A percentile compares a stretch with the other conserved stretches of the same genome.
These are phyloP conservation scores for Cutaneotrichosporon sp. DNA, from an alignment of 1,284 basidiomycete genomes.

Conservation along the genomic window DNA sequence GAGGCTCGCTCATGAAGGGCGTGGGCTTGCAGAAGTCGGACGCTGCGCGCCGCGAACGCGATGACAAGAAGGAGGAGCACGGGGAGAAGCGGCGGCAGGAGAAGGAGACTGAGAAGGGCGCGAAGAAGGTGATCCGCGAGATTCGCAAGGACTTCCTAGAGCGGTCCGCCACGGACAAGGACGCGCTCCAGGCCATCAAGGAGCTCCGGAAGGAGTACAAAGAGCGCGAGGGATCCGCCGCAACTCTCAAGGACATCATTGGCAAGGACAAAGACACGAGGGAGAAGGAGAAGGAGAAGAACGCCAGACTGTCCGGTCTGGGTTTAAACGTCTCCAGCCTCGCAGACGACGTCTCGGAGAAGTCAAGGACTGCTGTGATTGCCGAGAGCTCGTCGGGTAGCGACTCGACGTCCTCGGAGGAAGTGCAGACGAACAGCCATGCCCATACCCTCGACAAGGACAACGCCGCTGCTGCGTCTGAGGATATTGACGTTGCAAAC, in stretches of 20 bases:
- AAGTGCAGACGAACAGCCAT: neutral
- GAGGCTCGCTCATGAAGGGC: slow-evolving; percentile 51
- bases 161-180: neutral
- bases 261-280: slow-evolving; percentile 2
- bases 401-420: neutral
- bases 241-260: neutral
- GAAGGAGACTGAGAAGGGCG: slow-evolving; percentile 26
- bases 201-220: slow-evolving; percentile 23
- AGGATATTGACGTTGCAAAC: neutral
- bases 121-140: slow-evolving; percentile 23
- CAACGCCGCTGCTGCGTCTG: neutral
- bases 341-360: neutral
- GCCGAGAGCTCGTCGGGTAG: neutral
- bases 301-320: neutral
- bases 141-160: neutral
- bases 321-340: neutral
- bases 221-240: neutral
- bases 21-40: slow-evolving; percentile 40
- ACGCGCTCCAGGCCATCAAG: slow-evolving; percentile 7
- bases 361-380: neutral
- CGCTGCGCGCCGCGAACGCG: slow-evolving; percentile 25
- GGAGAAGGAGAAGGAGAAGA: neutral
- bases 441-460: neutral
- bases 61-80: slow-evolving; percentile 26
- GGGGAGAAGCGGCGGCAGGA: slow-evolving; percentile 19